phyloP scores from a whole-genome alignment of 2,329 filamentous ascomycete species.

The Penicillium decumbens region DNA sequence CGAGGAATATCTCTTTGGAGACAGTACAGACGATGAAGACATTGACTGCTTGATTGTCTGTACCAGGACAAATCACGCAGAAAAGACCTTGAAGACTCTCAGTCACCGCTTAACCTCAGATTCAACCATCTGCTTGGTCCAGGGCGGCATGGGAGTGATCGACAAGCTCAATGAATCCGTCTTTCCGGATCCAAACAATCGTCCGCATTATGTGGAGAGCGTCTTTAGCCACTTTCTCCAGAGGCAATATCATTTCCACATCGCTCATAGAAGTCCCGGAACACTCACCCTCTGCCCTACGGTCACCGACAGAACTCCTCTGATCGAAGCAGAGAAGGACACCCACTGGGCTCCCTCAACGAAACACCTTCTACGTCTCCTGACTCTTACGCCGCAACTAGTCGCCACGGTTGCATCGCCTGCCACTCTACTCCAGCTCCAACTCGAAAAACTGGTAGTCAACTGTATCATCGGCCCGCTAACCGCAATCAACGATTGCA shows the following conservation, averaged over 20 bases:
- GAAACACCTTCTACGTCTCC: slow-evolving; percentile 60
- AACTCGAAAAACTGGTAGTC: slow-evolving; percentile 74
- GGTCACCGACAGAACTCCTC: slow-evolving; percentile 25
- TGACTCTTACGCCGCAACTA: slow-evolving; percentile 60
- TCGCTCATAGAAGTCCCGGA: slow-evolving; percentile 56
- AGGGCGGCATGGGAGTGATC: slow-evolving; percentile 78
- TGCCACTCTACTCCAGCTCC: slow-evolving; percentile 62
- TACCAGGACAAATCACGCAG: slow-evolving; percentile 66
- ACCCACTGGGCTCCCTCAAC: slow-evolving; percentile 38
- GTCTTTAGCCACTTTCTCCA: slow-evolving; percentile 58
- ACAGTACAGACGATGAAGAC: slow-evolving; percentile 41
- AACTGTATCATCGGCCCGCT: slow-evolving; percentile 75
- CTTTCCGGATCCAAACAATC: slow-evolving; percentile 60
- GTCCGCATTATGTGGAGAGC: slow-evolving; percentile 74
- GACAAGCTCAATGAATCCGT: slow-evolving; percentile 68
- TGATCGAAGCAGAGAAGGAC: slow-evolving; percentile 22
- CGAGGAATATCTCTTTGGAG: slow-evolving; percentile 5
- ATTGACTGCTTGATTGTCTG: slow-evolving; percentile 74
- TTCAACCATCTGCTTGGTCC: slow-evolving; percentile 70
- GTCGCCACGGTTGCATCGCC: slow-evolving; percentile 56
- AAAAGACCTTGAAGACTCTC: slow-evolving; percentile 63
- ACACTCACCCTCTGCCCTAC: slow-evolving; percentile 55
- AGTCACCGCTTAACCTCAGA: slow-evolving; percentile 61
- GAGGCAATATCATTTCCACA: slow-evolving; percentile 47
- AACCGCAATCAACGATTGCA: slow-evolving; percentile 70